Conservation (phyloP, 2,329 filamentous ascomycete species). For the Verticillium albo-atrum region DNA sequence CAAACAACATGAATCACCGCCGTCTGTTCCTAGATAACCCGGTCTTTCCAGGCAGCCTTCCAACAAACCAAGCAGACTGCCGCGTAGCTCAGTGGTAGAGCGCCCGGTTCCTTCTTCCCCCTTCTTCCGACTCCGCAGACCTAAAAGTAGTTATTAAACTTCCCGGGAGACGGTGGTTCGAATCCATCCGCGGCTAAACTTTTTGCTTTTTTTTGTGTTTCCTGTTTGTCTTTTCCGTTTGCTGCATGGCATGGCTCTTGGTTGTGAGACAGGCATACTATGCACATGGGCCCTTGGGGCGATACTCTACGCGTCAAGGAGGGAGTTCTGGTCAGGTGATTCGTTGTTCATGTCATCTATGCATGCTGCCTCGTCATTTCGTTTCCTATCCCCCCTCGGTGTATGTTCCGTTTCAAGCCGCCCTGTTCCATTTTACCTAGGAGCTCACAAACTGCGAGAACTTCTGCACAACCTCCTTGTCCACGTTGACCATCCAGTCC, state of each 20-base stretch:
- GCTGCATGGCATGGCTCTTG: too few species aligned
- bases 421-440: not conserved
- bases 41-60: not conserved
- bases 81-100: not conserved
- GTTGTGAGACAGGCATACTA: too few species aligned
- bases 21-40: not conserved
- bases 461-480: constrained; percentile 63
- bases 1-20: not conserved
- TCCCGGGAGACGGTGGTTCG: not conserved
- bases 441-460: constrained; percentile 35
- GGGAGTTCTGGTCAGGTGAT: not conserved
- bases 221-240: too few species aligned
- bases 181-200: not conserved
- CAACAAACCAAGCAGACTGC: not conserved
- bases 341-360: not conserved
- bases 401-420: not conserved
- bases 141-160: not conserved
- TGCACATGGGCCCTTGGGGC: too few species aligned
- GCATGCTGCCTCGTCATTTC: not conserved
- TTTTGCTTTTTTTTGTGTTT: not conserved
- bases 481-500: constrained; percentile 69
- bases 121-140: not conserved
- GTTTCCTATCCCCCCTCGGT: not conserved
- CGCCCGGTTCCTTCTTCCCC: not conserved
- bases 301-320: not conserved